Evolutionary conservation across 768 basidiomycete species (phyloP), one percentile per base, ranked within the genome.

Genomic region (Calvatia gigantea): DNA sequence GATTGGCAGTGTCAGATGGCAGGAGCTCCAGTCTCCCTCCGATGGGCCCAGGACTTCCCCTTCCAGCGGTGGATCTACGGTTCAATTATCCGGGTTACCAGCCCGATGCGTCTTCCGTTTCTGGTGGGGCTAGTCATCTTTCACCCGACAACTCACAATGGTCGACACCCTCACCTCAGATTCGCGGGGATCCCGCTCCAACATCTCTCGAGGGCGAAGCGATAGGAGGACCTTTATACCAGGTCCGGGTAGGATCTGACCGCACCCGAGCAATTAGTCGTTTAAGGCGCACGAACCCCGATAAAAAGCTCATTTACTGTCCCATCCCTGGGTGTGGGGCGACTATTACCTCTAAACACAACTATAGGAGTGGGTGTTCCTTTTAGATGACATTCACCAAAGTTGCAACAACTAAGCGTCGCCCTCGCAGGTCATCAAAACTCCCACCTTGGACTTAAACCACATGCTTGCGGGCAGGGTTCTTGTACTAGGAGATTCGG

Each of bases 301-400:
- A 42, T 21, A 56, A 49, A 15, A 48, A 48, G 17, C 38, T 56
- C n/a, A 21, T 33, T 17, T 15, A 15, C 17, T 56, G 54, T 39
- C 23, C 6, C 4, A 19, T 48, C 6, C n/a, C 37, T 31, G 46
- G 28, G 11, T 56, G 54, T 37, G 54, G 54, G 6, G 54, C 54
- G 33, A 56, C 54, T 8, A 38, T 56, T 14, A 56, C 54, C 17
- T 56, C 54, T 2, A 56, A 25, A 25, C 54, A 56, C 31, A 56
- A 56, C 15, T 56, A 32, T 19, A 49, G 49, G 19, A 56, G 54
- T 56, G 28, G 2, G 54, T 39, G n/a, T 17, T 32, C 28, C 14
- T 21, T 33, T 6, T 23, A 37, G 12, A 15, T 37, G 9, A n/a
- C 7, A 17, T 21, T 31, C 14, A 6, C 15, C 4, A 12, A 39